These are phyloP conservation scores for Eutrema yunnanense DNA, from an alignment of 345 rosid species.

Conservation along the genomic window DNA sequence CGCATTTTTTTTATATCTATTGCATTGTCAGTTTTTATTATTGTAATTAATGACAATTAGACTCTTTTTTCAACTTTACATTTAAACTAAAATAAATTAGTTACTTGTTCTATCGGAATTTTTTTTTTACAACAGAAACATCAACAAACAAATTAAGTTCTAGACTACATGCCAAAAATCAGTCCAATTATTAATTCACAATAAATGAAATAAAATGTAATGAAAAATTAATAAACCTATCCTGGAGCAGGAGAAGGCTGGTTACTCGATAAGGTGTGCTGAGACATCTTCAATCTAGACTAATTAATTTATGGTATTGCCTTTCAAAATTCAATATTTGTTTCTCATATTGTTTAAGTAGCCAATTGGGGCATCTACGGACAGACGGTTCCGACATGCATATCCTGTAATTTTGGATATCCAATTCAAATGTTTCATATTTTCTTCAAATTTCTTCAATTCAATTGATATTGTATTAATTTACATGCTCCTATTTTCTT, in stretches of 20 bases:
- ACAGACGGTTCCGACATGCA: conserved; percentile 17
- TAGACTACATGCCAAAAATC: neutral
- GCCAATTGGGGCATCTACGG: neutral
- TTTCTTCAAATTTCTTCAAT: neutral
- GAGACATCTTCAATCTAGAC: neutral
- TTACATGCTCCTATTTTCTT: neutral
- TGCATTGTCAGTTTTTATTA: neutral
- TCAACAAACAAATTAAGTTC: neutral
- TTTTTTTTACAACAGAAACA: neutral
- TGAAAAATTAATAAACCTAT: neutral
- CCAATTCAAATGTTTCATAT: neutral
- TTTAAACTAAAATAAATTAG: neutral
- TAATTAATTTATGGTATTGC: neutral
- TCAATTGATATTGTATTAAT: neutral
- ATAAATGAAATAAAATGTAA: neutral
- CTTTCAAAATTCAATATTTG: neutral
- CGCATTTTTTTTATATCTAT: neutral
- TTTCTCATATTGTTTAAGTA: neutral
- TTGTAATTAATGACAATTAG: neutral
- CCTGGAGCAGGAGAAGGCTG: neutral
- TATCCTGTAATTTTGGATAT: conserved; percentile 19
- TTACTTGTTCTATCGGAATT: too few species aligned
- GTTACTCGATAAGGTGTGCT: neutral
- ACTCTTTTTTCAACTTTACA: neutral
- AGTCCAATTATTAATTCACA: neutral